These are phyloP conservation scores for Rubus parviflorus DNA, from an alignment of 306 rosid genomes.

Conservation along the genomic window DNA sequence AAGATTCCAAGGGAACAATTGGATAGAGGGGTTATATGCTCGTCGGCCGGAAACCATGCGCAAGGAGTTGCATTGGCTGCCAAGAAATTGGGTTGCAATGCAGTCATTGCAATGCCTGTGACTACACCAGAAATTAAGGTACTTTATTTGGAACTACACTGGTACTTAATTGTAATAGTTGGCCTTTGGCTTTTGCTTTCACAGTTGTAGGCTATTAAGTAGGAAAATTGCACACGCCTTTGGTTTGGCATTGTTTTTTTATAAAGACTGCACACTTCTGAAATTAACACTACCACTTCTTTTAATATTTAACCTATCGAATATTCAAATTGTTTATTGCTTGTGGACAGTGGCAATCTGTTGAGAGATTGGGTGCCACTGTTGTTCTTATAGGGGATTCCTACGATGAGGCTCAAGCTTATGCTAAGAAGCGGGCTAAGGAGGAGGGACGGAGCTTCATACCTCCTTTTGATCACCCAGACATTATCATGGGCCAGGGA, in stretches of 20 bases:
- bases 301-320: background rate
- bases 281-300: background rate
- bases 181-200: background rate
- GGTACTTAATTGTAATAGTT: background rate
- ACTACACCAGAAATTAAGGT: conserved; percentile 97
- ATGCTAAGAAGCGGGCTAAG: conserved; percentile 66
- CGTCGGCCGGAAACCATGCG: conserved; percentile 98
- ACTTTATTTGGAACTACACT: background rate
- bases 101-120: conserved; percentile 87
- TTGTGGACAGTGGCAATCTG: conserved; percentile 74
- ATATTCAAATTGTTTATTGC: conserved; percentile 2
- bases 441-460: conserved; percentile 77
- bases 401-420: conserved; percentile 88
- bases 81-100: conserved; percentile 66
- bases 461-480: conserved; percentile 97
- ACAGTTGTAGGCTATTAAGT: background rate
- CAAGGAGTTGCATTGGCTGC: conserved; percentile 97
- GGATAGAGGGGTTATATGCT: conserved; percentile 85
- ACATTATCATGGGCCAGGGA: conserved; percentile 93
- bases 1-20: conserved; percentile 64
- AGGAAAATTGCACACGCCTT: background rate
- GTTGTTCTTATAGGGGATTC: conserved; percentile 91
- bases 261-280: background rate
- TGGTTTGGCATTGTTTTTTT: background rate
- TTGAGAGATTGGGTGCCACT: conserved; percentile 75